Conservation (phyloP, 768 basidiomycete genomes). For the Boletus sensibilis region DNA sequence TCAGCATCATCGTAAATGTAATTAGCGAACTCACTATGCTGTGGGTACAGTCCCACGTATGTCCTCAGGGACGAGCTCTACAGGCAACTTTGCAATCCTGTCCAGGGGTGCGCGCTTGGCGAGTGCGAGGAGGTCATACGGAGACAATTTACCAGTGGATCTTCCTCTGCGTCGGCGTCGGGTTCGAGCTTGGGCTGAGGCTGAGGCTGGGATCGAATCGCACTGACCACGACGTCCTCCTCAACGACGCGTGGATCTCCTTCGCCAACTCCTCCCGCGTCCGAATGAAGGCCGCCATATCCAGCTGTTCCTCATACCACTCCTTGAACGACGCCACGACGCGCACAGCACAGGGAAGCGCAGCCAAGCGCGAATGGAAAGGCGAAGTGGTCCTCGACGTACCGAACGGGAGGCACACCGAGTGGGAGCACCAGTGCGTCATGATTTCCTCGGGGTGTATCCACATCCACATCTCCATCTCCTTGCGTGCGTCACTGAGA, state of each 20-base stretch:
- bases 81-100: constrained; percentile 61
- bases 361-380: constrained; percentile 8
- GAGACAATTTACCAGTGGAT: constrained; percentile 52
- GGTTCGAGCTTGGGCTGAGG: neutral
- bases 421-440: constrained; percentile 10
- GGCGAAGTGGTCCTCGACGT: constrained; percentile 36
- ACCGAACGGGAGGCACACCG: constrained; percentile 39
- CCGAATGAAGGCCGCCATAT: constrained; percentile 44
- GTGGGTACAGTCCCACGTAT: constrained; percentile 66
- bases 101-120: constrained; percentile 77
- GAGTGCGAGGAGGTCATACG: constrained; percentile 70
- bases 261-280: constrained; percentile 39
- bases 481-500: neutral
- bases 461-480: neutral
- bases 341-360: constrained; percentile 13
- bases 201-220: neutral
- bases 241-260: constrained; percentile 3
- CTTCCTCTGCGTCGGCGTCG: constrained; percentile 38
- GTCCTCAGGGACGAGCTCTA: constrained; percentile 63
- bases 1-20: neutral
- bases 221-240: neutral
- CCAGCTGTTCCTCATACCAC: constrained; percentile 30
- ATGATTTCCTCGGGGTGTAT: neutral
- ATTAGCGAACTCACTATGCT: neutral
- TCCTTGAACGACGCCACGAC: constrained; percentile 1